These are phyloP conservation scores for Saccharomyces paradoxus DNA, from an alignment of 805 yeast genomes.

Conservation along the genomic window DNA sequence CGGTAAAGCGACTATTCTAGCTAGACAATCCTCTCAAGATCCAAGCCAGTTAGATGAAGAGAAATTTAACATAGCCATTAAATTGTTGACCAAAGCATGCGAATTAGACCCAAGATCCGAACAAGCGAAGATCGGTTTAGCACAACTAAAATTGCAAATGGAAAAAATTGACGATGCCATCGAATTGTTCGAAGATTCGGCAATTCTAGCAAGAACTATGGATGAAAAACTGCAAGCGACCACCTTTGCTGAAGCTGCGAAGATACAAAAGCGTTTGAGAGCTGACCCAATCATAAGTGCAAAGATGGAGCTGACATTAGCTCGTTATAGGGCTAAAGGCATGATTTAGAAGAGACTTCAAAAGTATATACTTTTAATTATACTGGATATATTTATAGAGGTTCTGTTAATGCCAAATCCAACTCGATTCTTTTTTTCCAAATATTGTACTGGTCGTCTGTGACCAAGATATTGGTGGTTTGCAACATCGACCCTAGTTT, in stretches of 20 bases:
- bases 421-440: slow-evolving; percentile 30
- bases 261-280: slow-evolving; percentile 69
- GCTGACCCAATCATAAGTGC: slow-evolving; percentile 52
- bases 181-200: slow-evolving; percentile 66
- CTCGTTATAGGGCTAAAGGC: slow-evolving; percentile 24
- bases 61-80: slow-evolving; percentile 49
- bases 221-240: slow-evolving; percentile 83
- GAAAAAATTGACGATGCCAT: slow-evolving; percentile 74
- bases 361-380: not conserved
- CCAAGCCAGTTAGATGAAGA: slow-evolving; percentile 29
- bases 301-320: slow-evolving; percentile 52
- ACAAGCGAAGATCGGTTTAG: slow-evolving; percentile 74
- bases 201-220: slow-evolving; percentile 66
- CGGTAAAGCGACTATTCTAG: slow-evolving; percentile 74
- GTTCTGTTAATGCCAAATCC: slow-evolving; percentile 21
- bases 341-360: slow-evolving; percentile 12
- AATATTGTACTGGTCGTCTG: slow-evolving; percentile 25
- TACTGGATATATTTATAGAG: not conserved
- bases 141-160: slow-evolving; percentile 75
- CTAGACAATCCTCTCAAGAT: slow-evolving; percentile 36
- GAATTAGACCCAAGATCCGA: slow-evolving; percentile 81
- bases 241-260: slow-evolving; percentile 84
- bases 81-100: slow-evolving; percentile 64
- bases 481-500: slow-evolving; percentile 33
- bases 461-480: slow-evolving; percentile 23